These are phyloP conservation scores for Herpotrichia juniperi DNA, from an alignment of 2,329 filamentous ascomycete genomes.

Conservation along the genomic window DNA sequence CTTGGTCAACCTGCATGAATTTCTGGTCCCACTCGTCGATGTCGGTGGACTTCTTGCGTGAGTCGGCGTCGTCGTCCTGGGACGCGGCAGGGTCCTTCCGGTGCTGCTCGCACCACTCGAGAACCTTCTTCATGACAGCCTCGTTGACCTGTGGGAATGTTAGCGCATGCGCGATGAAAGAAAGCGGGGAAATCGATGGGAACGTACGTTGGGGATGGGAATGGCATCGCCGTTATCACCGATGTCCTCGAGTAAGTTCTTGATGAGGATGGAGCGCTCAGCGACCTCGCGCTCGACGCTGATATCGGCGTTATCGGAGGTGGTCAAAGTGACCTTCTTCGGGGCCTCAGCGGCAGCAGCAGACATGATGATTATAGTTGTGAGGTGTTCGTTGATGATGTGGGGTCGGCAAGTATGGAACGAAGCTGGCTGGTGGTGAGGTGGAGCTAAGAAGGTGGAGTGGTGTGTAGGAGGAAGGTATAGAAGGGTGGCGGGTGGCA, in stretches of 20 bases:
- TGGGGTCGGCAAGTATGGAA: neutral
- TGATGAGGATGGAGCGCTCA: constrained; percentile 92
- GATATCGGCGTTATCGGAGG: constrained; percentile 54
- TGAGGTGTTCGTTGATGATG: neutral
- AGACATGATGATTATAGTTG: constrained; percentile 28
- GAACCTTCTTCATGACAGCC: constrained; percentile 89
- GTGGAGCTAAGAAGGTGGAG: constrained; percentile 7
- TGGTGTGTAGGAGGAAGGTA: constrained; percentile 1
- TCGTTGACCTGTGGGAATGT: constrained; percentile 72
- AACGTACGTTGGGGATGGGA: constrained; percentile 76
- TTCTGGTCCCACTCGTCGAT: constrained; percentile 99
- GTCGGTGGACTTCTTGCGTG: constrained; percentile 96
- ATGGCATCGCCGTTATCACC: constrained; percentile 70
- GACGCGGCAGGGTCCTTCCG: constrained; percentile 82
- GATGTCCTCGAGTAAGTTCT: constrained; percentile 97
- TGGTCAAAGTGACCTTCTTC: constrained; percentile 50
- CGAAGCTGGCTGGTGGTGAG: neutral
- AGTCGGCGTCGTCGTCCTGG: constrained; percentile 89
- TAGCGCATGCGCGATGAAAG: constrained; percentile 21
- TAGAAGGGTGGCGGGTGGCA: neutral
- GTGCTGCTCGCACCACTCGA: constrained; percentile 98
- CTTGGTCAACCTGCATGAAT: constrained; percentile 99
- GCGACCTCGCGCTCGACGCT: constrained; percentile 73
- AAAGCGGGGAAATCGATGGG: neutral
- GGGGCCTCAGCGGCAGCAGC: constrained; percentile 14